phyloP scores from a whole-genome alignment of 1,284 basidiomycete genomes.

The Farysia itapuensis region DNA sequence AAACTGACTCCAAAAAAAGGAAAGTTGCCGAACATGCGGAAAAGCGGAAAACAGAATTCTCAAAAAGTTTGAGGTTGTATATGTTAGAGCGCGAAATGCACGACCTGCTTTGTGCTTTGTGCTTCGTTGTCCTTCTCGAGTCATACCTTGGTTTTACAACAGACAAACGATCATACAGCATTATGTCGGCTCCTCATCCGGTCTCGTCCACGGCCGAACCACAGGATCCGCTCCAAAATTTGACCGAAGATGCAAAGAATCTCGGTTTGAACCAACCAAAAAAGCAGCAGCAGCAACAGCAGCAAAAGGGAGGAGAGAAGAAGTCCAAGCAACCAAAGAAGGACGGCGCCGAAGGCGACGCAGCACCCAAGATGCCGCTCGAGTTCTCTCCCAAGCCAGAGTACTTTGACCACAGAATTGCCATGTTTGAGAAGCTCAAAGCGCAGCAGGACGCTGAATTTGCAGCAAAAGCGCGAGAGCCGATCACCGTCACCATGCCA shows the following conservation, averaged over 20 bases:
- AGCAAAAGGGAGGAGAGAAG: slow-evolving; percentile 34
- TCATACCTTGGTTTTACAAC: too few species aligned
- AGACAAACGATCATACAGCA: background rate
- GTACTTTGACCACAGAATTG: slow-evolving; percentile 86
- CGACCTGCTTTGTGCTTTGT: too few species aligned
- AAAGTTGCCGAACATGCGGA: too few species aligned
- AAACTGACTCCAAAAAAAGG: too few species aligned
- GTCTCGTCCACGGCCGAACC: slow-evolving; percentile 40
- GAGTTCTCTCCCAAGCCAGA: slow-evolving; percentile 77
- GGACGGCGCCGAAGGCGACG: slow-evolving; percentile 19
- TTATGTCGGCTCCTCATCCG: slow-evolving; percentile 31
- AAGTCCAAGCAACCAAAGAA: slow-evolving; percentile 47
- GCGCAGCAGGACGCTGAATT: slow-evolving; percentile 80
- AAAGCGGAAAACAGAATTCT: too few species aligned
- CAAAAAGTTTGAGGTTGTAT: too few species aligned
- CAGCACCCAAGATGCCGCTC: slow-evolving; percentile 38
- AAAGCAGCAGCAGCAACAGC: slow-evolving; percentile 14
- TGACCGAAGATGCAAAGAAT: slow-evolving; percentile 37
- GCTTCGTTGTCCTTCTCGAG: too few species aligned
- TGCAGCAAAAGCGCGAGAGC: slow-evolving; percentile 78
- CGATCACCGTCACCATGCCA: slow-evolving; percentile 81
- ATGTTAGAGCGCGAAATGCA: too few species aligned
- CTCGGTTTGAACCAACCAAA: slow-evolving; percentile 27
- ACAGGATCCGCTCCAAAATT: slow-evolving; percentile 29
- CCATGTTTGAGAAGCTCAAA: slow-evolving; percentile 87